phyloP scores from a whole-genome alignment of 139 green algal species.

The Chlorella sorokiniana region DNA sequence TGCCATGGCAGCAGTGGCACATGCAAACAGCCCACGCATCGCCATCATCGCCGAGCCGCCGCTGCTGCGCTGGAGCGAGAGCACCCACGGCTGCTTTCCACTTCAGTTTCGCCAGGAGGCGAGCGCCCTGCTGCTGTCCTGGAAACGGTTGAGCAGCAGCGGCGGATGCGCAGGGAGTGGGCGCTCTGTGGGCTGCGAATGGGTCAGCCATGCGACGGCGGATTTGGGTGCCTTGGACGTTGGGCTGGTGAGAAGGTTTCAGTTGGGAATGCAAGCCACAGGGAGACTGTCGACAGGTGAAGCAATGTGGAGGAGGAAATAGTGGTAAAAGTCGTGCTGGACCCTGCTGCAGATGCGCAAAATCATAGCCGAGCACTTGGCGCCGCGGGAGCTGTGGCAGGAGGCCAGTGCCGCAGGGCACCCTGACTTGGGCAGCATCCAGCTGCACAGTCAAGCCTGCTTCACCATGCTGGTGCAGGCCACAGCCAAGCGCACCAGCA shows the following conservation, averaged over 20 bases:
- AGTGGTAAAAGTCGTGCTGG: not conserved
- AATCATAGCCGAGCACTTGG: not conserved
- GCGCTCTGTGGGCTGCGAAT: not conserved
- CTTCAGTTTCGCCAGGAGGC: not conserved
- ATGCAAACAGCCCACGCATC: too few species aligned
- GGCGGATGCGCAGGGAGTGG: not conserved
- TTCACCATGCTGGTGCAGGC: not conserved
- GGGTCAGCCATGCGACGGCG: too few species aligned
- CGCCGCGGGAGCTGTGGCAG: not conserved
- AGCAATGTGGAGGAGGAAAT: too few species aligned
- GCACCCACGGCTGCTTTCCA: not conserved
- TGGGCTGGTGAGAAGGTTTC: constrained; percentile 12
- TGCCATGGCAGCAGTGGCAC: not conserved
- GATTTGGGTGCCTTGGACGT: not conserved
- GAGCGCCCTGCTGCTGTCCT: constrained; percentile 16
- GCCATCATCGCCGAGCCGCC: constrained; percentile 2
- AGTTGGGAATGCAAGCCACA: not conserved
- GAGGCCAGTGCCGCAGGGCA: constrained; percentile 2
- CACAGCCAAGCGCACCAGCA: not conserved
- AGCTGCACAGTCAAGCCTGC: not conserved
- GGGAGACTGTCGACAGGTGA: too few species aligned
- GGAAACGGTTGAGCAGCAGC: not conserved
- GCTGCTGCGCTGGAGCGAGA: not conserved
- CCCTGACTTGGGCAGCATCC: not conserved
- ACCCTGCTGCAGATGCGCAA: not conserved